Conservation (phyloP, 2,329 filamentous ascomycete species). For the Apiospora arundinis region DNA sequence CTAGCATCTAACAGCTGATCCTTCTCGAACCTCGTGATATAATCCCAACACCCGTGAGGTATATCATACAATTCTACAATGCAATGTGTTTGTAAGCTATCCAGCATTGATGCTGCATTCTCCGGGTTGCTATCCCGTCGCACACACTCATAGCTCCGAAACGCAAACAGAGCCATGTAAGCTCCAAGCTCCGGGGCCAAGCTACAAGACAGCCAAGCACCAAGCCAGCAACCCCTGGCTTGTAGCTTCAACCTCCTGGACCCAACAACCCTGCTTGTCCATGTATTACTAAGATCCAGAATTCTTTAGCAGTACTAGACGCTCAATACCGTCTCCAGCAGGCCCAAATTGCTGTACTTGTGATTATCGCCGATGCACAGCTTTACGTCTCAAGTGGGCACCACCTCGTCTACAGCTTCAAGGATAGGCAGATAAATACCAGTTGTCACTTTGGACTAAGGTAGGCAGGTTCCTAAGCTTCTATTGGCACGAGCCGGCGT, state of each 20-base stretch:
- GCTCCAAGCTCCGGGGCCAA: constrained; percentile 11
- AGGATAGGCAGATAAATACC: neutral
- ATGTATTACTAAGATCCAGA: constrained; percentile 15
- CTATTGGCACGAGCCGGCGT: constrained; percentile 15
- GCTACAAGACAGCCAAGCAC: constrained; percentile 8
- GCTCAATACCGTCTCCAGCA: neutral
- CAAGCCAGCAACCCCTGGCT: constrained; percentile 8
- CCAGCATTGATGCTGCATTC: neutral
- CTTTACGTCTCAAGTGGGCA: constrained; percentile 2
- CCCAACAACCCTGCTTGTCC: constrained; percentile 4
- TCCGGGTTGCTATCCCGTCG: constrained; percentile 4
- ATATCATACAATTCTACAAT: neutral
- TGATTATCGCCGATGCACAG: constrained; percentile 8
- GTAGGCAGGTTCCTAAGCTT: neutral
- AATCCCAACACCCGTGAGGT: neutral
- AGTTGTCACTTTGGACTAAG: constrained; percentile 3
- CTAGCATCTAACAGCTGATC: neutral
- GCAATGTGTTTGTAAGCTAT: neutral
- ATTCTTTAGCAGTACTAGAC: neutral
- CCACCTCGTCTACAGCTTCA: neutral
- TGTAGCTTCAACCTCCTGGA: constrained; percentile 4
- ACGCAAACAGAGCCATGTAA: neutral
- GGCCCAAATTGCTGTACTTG: neutral
- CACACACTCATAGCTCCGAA: constrained; percentile 1
- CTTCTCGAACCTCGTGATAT: neutral